These are phyloP conservation scores for Ilyonectria sp. DNA, from an alignment of 2,329 filamentous ascomycete genomes.

Conservation along the genomic window DNA sequence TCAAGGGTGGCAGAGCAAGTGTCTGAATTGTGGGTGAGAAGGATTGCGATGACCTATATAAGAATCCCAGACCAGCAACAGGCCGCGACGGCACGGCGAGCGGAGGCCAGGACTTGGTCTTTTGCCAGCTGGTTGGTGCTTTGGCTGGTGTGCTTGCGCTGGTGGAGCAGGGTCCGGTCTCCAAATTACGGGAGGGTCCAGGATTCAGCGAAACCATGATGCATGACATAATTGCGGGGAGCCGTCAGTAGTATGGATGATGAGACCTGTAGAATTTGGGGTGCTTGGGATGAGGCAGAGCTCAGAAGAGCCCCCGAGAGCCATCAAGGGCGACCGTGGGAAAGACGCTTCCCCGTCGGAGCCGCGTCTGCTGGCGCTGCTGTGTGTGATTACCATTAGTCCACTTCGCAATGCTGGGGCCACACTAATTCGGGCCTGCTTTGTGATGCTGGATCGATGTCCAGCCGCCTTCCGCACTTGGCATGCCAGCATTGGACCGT, in stretches of 20 bases:
- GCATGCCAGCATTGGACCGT: conserved; percentile 33
- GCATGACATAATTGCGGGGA: conserved; percentile 65
- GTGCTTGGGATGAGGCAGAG: conserved; percentile 32
- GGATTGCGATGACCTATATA: conserved; percentile 47
- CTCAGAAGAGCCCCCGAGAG: conserved; percentile 36
- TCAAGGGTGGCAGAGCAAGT: conserved; percentile 43
- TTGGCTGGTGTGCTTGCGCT: conserved; percentile 45
- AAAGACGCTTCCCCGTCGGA: conserved; percentile 34
- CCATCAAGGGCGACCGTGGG: conserved; percentile 43
- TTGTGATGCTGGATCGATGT: conserved; percentile 38
- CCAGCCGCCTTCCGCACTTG: conserved; percentile 37
- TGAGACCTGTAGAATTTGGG: conserved; percentile 31
- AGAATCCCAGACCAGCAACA: conserved; percentile 38
- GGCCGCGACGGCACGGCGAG: conserved; percentile 39
- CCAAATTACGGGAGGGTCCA: conserved; percentile 55
- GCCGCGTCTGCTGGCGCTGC: conserved; percentile 30
- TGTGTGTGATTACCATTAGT: conserved; percentile 34
- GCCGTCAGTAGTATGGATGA: conserved; percentile 40
- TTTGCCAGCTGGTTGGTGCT: conserved; percentile 37
- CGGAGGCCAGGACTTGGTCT: conserved; percentile 31
- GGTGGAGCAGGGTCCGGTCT: conserved; percentile 49
- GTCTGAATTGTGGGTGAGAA: conserved; percentile 44
- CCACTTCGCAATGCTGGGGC: conserved; percentile 41
- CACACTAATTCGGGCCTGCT: conserved; percentile 47
- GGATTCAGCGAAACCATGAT: conserved; percentile 55